Evolutionary conservation across 2,329 filamentous ascomycete species (phyloP).

Genomic region (Emericellopsis atlantica): DNA sequence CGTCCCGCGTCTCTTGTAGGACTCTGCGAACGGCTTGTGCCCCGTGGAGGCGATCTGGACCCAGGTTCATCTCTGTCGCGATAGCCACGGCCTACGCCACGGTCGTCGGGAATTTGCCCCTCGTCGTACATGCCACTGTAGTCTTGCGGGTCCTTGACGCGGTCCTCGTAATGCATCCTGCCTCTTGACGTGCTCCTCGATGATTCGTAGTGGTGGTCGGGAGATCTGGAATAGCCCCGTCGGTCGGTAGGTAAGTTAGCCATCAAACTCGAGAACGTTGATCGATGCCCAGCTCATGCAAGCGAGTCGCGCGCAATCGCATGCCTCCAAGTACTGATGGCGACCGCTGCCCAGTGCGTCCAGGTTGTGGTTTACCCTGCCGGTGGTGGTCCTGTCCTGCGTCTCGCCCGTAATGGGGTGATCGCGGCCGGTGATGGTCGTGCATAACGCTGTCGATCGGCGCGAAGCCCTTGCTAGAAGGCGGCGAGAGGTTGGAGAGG

Average conservation of each 20-base stretch:
- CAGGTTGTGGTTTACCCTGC: slow-evolving; percentile 29
- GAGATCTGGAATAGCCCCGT: slow-evolving; percentile 30
- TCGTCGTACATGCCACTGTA: slow-evolving; percentile 26
- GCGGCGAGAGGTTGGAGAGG: too few relatives aligned
- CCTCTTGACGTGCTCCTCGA: slow-evolving; percentile 10
- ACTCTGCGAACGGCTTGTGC: slow-evolving; percentile 19
- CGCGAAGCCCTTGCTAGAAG: slow-evolving; percentile 3
- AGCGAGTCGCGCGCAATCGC: too few relatives aligned
- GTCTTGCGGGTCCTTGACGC: slow-evolving; percentile 10
- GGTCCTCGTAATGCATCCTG: slow-evolving; percentile 3
- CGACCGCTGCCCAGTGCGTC: slow-evolving; percentile 4
- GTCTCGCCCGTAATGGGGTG: slow-evolving; percentile 13
- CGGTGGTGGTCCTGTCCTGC: slow-evolving; percentile 16
- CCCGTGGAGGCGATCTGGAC: slow-evolving; percentile 12
- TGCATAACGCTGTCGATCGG: slow-evolving; percentile 24
- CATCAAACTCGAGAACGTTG: slow-evolving; percentile 15
- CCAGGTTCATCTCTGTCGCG: slow-evolving; percentile 6
- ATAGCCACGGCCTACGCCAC: slow-evolving; percentile 9
- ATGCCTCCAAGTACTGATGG: too few relatives aligned
- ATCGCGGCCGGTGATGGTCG: slow-evolving; percentile 23
- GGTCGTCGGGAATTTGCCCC: slow-evolving; percentile 16
- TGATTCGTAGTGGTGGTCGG: slow-evolving; percentile 22
- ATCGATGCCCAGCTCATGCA: background rate
- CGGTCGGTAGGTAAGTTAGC: slow-evolving; percentile 33
- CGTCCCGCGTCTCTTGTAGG: slow-evolving; percentile 22